These are phyloP conservation scores for Aquanectria penicillioides DNA, from an alignment of 2,329 filamentous ascomycete species.

Conservation along the genomic window DNA sequence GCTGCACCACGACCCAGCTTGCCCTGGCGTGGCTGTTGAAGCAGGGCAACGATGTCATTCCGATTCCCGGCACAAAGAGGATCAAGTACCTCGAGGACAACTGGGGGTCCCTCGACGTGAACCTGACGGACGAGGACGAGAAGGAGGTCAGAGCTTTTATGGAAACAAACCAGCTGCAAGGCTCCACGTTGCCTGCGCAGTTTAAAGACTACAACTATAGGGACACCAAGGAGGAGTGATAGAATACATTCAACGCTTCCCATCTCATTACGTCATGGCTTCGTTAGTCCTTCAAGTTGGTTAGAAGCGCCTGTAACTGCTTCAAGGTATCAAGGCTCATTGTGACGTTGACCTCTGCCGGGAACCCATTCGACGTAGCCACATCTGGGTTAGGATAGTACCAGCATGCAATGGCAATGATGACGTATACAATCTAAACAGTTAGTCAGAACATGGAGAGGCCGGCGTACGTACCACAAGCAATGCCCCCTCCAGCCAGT, in stretches of 20 bases:
- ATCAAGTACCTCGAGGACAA: conserved; percentile 56
- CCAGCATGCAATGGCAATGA: conserved; percentile 57
- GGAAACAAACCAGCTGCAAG: conserved; percentile 20
- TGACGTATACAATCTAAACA: conserved; percentile 51
- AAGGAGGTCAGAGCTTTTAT: conserved; percentile 37
- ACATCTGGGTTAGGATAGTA: conserved; percentile 56
- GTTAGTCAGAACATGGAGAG: neutral
- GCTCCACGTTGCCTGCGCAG: conserved; percentile 6
- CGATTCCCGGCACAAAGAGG: conserved; percentile 58
- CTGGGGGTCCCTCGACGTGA: conserved; percentile 41
- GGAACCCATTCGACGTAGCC: conserved; percentile 46
- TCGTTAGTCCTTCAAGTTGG: conserved; percentile 22
- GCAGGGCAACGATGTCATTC: conserved; percentile 66
- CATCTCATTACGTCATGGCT: conserved; percentile 7
- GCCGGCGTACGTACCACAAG: conserved; percentile 61
- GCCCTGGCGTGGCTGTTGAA: conserved; percentile 69
- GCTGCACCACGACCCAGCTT: conserved; percentile 62
- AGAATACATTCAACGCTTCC: neutral
- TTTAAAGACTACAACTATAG: conserved; percentile 7
- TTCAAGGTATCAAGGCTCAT: conserved; percentile 44
- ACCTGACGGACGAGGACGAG: conserved; percentile 44
- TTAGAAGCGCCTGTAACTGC: conserved; percentile 40
- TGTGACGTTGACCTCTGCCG: conserved; percentile 40
- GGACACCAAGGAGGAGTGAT: conserved; percentile 7
- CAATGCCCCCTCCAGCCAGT: conserved; percentile 78